Evolutionary conservation across 768 basidiomycete genomes (phyloP), one percentile per base, ranked within the genome.

Genomic region (Kwoniella dejecticola): DNA sequence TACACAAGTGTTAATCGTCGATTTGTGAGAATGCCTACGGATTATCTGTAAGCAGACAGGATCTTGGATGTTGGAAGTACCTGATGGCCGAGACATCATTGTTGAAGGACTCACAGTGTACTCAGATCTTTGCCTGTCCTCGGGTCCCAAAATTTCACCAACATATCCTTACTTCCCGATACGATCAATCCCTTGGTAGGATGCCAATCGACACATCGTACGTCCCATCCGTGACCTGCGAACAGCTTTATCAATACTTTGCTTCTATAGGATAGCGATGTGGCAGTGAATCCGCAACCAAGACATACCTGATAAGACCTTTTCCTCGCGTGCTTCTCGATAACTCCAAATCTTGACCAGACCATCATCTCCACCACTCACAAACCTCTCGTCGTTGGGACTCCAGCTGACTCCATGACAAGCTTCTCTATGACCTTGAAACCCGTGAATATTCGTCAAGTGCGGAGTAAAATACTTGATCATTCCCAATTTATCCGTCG

Each of bases 391-490:
- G 75, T 99, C 96, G 74, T 96, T 87, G 13, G 94, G 92, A 70
- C 90, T 90, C 78, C 95, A 98, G 63, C 85, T 89, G 33, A 97
- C 81, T 0, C 91, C 93, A 36, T 95, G 85, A 62, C 97, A 90
- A 6, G 92, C 90, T 79, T 97, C 95, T n/a, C 89, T 84, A 54
- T 96, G 95, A 0, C 92, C 96, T 45, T 88, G 84, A 86, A 92
- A 95, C 17, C 90, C 90, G 5, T 89, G 91, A 69, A 99, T 81
- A 77, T 99, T 99, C 83, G 97, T 99, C 90, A 98, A 93, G 79
- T 97, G 96, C 31, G 91, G 91, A 68, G 97, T 93, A 75, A 97
- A 99, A 81, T 98, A 99, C 80, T 99, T 99, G 83, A 99, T 92
- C 61, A 91, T 84, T 8, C 96, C 96, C 36, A 83, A 86, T 77